Percentiles rank a stretch among this genome's conserved stretches.
Conservation (phyloP, 2,329 filamentous ascomycete species). For the Calonectria naviculata region DNA sequence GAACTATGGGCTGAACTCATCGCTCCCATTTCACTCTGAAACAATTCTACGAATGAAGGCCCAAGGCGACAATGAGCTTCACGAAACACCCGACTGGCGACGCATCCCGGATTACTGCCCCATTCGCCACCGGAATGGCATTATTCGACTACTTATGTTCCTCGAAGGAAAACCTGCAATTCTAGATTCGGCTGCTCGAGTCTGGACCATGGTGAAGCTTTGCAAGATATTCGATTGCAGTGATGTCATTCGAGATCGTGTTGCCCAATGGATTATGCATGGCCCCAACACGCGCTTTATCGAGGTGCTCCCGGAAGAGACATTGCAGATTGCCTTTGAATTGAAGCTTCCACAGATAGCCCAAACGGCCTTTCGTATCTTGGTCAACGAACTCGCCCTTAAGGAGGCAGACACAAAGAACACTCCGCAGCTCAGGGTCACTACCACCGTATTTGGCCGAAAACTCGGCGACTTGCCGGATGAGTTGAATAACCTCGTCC, state of each 20-base stretch:
- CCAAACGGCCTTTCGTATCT: slow-evolving; percentile 64
- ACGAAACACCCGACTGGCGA: slow-evolving; percentile 45
- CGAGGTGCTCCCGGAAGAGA: slow-evolving; percentile 71
- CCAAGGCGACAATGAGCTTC: slow-evolving; percentile 26
- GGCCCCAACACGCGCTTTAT: slow-evolving; percentile 67
- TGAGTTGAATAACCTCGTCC: slow-evolving; percentile 65
- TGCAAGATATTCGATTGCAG: slow-evolving; percentile 68
- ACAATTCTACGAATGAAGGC: slow-evolving; percentile 37
- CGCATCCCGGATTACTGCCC: slow-evolving; percentile 70
- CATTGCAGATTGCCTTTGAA: slow-evolving; percentile 66
- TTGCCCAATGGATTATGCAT: slow-evolving; percentile 69
- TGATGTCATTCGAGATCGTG: slow-evolving; percentile 56
- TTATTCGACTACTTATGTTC: slow-evolving; percentile 71
- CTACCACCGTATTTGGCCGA: slow-evolving; percentile 57
- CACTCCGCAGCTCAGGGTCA: slow-evolving; percentile 25
- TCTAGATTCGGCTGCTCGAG: slow-evolving; percentile 72
- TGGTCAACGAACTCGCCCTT: slow-evolving; percentile 73
- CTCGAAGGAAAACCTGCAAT: slow-evolving; percentile 65
- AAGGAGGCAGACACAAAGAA: slow-evolving; percentile 45
- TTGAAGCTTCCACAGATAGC: slow-evolving; percentile 56
- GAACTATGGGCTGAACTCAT: neutral
- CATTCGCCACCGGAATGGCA: slow-evolving; percentile 70
- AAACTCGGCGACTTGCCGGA: slow-evolving; percentile 61
- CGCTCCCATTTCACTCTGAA: slow-evolving; percentile 10
- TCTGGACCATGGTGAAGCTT: slow-evolving; percentile 75